Evolutionary conservation across 176 grass and related monocot genomes (phyloP).

Genomic region (Thinopyrum elongatum): DNA sequence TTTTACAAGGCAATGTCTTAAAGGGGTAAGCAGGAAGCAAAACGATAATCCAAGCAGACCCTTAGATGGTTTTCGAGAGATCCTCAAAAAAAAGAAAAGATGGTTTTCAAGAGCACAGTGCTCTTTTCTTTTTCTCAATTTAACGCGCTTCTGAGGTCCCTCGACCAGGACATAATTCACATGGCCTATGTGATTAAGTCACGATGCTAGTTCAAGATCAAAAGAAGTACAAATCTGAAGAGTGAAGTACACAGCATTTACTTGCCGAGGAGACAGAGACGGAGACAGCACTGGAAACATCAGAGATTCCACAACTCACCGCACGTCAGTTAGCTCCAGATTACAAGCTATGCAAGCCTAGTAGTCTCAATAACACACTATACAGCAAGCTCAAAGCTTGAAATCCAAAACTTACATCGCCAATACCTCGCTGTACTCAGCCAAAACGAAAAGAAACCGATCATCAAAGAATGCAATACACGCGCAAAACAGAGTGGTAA

Average conservation of each 20-base stretch:
- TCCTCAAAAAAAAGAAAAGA: too few species aligned
- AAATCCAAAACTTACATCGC: slow-evolving; percentile 29
- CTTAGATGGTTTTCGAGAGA: too few species aligned
- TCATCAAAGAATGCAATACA: slow-evolving; percentile 38
- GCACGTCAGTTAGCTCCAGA: slow-evolving; percentile 30
- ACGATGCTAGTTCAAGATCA: neutral
- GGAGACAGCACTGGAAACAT: neutral
- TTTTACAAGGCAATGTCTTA: too few species aligned
- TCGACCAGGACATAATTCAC: neutral
- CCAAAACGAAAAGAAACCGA: neutral
- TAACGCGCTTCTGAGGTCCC: neutral
- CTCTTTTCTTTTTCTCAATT: too few species aligned
- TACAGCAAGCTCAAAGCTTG: slow-evolving; percentile 42
- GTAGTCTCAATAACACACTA: slow-evolving; percentile 36
- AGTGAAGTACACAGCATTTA: neutral
- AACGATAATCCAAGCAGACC: too few species aligned
- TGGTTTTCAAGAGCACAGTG: too few species aligned
- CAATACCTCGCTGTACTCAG: slow-evolving; percentile 11
- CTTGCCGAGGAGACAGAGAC: neutral
- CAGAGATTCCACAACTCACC: slow-evolving; percentile 15
- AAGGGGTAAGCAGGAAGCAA: too few species aligned
- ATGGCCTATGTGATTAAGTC: neutral
- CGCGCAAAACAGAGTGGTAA: slow-evolving; percentile 1
- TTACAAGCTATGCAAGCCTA: slow-evolving; percentile 52
- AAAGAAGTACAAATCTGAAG: neutral